Base-by-base conservation (phyloP, 1,139 yeast genomes). In the Suhomyces bribrorum region DNA sequence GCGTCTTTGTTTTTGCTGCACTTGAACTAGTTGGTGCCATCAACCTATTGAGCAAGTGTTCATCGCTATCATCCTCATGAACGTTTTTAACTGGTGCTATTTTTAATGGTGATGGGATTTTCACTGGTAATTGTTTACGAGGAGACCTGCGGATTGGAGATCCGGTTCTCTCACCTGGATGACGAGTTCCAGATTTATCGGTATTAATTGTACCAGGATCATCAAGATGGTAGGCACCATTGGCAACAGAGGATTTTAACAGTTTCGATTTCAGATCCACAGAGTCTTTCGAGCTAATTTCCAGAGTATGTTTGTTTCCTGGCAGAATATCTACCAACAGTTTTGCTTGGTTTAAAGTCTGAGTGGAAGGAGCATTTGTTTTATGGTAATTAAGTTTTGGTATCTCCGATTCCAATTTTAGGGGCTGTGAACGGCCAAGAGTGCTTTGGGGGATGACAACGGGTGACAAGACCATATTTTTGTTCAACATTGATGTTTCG, bases 11-110 rank as follows among this genome's bases (percentile, higher is more conserved):
- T 34, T 62, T 65, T 5, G 62, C 64, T 4, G 62, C 59, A 43
- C 66, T 63, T 1, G 69, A 48, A 30, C 52, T 54, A 0, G 71
- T 61, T 1, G 69, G 66, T 4, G 56, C 55, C 42, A 52, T 54
- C 11, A 59, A 42, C 26, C 67, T 45, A 40, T 45, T 48, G 17
- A 61, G 42, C 22, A 50, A 33, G 11, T 23, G 31, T 17, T 48
- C 49, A 14, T 44, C 40, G 14, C 12, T n/a, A 7, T 14, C 24
- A 14, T 34, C 38, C 6, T 38, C 40, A 5, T n/a, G 23, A 5
- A 16, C 9, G 5, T 37, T 31, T 29, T 38, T 44, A 2, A 25
- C n/a, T 7, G 45, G 45, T 7, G 45, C 32, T 11, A 22, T 34
- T 14, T 33, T 33, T 11, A n/a, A 12, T 11, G 35, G 35, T 11